Evolutionary conservation across 371 early-diverging fungal species (phyloP).

Genomic region (Mucor irregularis): DNA sequence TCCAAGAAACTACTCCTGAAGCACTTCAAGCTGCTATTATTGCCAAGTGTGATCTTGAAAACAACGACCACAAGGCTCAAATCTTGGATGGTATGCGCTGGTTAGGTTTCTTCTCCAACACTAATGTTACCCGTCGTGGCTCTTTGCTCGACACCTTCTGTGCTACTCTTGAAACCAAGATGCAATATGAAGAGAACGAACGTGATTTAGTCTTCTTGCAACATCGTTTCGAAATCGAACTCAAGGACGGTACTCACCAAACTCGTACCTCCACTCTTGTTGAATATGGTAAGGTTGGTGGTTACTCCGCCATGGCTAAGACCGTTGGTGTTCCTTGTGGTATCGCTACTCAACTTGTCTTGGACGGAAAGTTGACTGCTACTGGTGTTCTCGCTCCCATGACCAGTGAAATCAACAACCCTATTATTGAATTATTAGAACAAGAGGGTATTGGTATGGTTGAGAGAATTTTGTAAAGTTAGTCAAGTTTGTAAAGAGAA

Average conservation of each 20-base stretch:
- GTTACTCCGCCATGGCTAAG: constrained; percentile 95
- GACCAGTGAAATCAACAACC: constrained; percentile 84
- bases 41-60: constrained; percentile 46
- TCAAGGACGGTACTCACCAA: constrained; percentile 76
- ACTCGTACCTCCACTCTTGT: constrained; percentile 89
- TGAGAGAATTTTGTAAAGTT: constrained; percentile 74
- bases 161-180: constrained; percentile 91
- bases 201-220: constrained; percentile 97
- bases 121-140: constrained; percentile 66
- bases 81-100: constrained; percentile 79
- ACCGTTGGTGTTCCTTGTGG: constrained; percentile 98
- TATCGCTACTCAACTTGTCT: constrained; percentile 89
- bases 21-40: constrained; percentile 48
- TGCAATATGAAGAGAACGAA: constrained; percentile 90
- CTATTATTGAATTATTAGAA: constrained; percentile 84
- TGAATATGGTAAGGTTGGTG: constrained; percentile 89
- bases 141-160: constrained; percentile 93
- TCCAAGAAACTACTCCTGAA: constrained; percentile 25
- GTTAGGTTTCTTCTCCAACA: constrained; percentile 80
- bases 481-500: background rate
- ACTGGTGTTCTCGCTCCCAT: constrained; percentile 95
- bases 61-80: constrained; percentile 53
- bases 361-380: constrained; percentile 77
- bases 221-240: constrained; percentile 92
- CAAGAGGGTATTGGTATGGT: constrained; percentile 87